These are phyloP conservation scores for Rhizoclosmatium sp. DNA, from an alignment of 192 early-diverging fungal species.

Conservation along the genomic window DNA sequence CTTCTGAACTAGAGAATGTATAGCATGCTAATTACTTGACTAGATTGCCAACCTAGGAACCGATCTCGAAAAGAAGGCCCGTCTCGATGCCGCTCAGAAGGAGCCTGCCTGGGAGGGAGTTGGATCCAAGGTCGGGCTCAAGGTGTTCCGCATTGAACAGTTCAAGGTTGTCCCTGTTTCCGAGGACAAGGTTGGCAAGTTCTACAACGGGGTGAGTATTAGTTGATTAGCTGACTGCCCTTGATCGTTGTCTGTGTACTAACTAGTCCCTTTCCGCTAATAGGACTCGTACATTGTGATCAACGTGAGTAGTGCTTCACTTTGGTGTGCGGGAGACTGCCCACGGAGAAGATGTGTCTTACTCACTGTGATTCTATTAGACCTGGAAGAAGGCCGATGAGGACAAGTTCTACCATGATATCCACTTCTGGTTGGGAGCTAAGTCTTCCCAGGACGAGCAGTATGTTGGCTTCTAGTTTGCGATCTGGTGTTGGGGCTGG, in stretches of 20 bases:
- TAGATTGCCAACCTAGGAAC: slow-evolving; percentile 64
- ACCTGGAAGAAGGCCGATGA: slow-evolving; percentile 67
- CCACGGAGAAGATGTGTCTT: neutral
- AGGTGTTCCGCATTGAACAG: slow-evolving; percentile 81
- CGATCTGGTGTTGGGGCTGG: neutral
- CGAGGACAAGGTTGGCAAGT: slow-evolving; percentile 66
- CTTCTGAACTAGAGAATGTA: neutral
- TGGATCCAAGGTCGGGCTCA: slow-evolving; percentile 63
- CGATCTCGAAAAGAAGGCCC: slow-evolving; percentile 67
- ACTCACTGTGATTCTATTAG: slow-evolving; percentile 39
- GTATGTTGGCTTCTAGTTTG: slow-evolving; percentile 6
- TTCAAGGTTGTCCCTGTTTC: slow-evolving; percentile 75
- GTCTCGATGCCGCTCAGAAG: slow-evolving; percentile 59
- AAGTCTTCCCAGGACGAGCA: slow-evolving; percentile 70
- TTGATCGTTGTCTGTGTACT: too few species aligned
- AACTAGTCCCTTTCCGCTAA: slow-evolving; percentile 52
- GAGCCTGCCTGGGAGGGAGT: slow-evolving; percentile 69
- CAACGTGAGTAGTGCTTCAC: slow-evolving; percentile 58
- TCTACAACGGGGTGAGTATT: slow-evolving; percentile 65
- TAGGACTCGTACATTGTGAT: slow-evolving; percentile 67
- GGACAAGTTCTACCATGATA: slow-evolving; percentile 72
- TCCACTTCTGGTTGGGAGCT: slow-evolving; percentile 87
- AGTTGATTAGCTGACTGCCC: too few species aligned
- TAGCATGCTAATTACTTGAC: neutral
- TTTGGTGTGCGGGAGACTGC: neutral